A percentile compares a stretch with the other conserved stretches of the same genome.
phyloP scores from a whole-genome alignment of 805 yeast species.

The Yarrowia keelungensis region DNA sequence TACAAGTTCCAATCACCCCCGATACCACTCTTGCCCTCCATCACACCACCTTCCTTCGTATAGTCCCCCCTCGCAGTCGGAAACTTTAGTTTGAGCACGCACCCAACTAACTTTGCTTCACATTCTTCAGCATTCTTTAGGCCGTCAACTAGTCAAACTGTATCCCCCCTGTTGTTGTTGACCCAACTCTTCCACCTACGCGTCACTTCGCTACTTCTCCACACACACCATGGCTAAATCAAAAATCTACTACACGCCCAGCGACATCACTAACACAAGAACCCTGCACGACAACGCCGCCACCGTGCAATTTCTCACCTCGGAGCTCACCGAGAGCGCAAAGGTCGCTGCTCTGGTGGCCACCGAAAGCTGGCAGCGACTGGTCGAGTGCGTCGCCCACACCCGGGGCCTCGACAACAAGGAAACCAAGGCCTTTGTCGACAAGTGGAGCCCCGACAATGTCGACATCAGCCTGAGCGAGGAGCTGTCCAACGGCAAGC shows the following conservation, averaged over 20 bases:
- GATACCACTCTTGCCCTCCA: no score
- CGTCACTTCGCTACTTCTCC: not conserved
- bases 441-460: conserved; percentile 33
- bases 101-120: conserved; percentile 35
- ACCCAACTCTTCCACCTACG: conserved; percentile 34
- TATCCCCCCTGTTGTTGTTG: conserved; percentile 32
- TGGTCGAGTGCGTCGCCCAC: conserved; percentile 32
- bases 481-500: conserved; percentile 44
- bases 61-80: no score
- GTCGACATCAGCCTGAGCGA: conserved; percentile 27
- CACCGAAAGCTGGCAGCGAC: conserved; percentile 35
- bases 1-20: not conserved
- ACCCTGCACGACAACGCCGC: conserved; percentile 36
- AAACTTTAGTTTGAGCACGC: conserved; percentile 15
- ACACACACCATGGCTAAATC: conserved; percentile 23
- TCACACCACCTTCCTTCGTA: no score
- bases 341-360: conserved; percentile 31
- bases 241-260: conserved; percentile 32
- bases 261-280: conserved; percentile 34
- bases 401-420: conserved; percentile 21
- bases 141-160: conserved; percentile 36
- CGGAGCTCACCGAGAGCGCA: conserved; percentile 34
- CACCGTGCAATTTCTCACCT: conserved; percentile 34
- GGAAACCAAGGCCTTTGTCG: conserved; percentile 30
- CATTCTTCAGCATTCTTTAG: conserved; percentile 36